phyloP scores from a whole-genome alignment of 83 land plant species.

The Larix sibirica region DNA sequence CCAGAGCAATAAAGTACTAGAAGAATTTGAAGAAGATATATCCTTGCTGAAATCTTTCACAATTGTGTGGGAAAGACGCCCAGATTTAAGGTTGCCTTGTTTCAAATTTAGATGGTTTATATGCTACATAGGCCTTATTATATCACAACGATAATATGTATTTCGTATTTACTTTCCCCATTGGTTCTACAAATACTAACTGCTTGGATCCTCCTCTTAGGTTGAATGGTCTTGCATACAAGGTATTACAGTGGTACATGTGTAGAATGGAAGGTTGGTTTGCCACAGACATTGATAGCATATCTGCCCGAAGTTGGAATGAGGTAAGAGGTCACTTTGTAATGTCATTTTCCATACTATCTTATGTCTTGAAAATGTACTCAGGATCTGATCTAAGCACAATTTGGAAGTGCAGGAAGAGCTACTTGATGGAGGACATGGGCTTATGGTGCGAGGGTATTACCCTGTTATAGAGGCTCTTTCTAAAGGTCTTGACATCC shows the following conservation, averaged over 20 bases:
- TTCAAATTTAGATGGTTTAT: too few relatives aligned
- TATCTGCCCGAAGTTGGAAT: slow-evolving; percentile 15
- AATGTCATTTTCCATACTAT: neutral
- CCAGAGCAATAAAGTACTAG: slow-evolving; percentile 29
- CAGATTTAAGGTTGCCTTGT: slow-evolving; percentile 38
- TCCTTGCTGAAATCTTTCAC: slow-evolving; percentile 40
- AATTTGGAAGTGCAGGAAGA: slow-evolving; percentile 5
- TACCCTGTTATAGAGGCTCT: slow-evolving; percentile 9
- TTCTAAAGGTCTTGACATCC: slow-evolving; percentile 16
- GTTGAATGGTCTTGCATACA: slow-evolving; percentile 14
- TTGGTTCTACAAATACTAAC: too few relatives aligned
- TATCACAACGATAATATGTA: too few relatives aligned
- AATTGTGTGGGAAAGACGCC: slow-evolving; percentile 39
- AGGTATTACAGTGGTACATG: slow-evolving; percentile 24
- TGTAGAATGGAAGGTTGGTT: slow-evolving; percentile 28
- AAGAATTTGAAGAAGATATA: slow-evolving; percentile 38
- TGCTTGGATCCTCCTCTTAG: neutral
- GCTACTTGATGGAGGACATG: slow-evolving; percentile 15
- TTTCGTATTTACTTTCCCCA: too few relatives aligned
- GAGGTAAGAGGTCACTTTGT: slow-evolving; percentile 11
- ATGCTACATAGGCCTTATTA: too few relatives aligned
- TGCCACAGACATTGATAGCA: slow-evolving; percentile 23
- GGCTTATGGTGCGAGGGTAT: slow-evolving; percentile 16
- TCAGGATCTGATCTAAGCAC: neutral
- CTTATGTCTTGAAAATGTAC: neutral